Evolutionary conservation across 495 filamentous ascomycete genomes (phyloP).

Genomic region (Tuber brumale): DNA sequence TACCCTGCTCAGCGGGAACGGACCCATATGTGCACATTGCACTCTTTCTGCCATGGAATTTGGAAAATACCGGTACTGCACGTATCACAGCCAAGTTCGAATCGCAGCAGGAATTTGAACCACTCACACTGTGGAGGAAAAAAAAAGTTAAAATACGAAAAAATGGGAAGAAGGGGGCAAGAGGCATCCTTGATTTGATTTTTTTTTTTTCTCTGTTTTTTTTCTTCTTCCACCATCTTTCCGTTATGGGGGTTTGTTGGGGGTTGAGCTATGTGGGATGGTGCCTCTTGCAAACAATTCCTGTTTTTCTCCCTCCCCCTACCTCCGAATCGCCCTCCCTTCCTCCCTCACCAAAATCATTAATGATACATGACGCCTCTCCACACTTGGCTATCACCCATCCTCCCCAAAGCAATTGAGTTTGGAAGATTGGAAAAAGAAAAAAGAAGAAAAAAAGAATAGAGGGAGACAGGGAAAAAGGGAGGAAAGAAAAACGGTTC

Average conservation of each 20-base stretch:
- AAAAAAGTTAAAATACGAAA: not conserved
- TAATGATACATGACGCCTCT: not conserved
- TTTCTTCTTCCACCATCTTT: not conserved
- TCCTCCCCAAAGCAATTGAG: not conserved
- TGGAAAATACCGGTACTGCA: not conserved
- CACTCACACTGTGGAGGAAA: not conserved
- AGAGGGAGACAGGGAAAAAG: not conserved
- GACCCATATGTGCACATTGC: not conserved
- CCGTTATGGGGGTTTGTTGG: not conserved
- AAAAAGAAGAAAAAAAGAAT: not conserved
- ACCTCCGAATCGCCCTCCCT: not conserved
- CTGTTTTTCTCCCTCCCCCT: not conserved
- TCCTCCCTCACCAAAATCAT: not conserved
- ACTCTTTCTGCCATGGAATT: not conserved
- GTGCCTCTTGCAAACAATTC: not conserved
- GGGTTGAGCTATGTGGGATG: not conserved
- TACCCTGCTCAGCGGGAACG: not conserved
- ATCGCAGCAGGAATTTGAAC: not conserved
- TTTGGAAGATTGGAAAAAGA: not conserved
- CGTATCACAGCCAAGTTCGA: not conserved
- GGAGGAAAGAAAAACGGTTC: not conserved
- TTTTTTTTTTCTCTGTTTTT: not conserved
- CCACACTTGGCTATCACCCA: not conserved
- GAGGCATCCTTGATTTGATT: not conserved
- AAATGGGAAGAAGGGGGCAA: not conserved